phyloP scores from a whole-genome alignment of 495 filamentous ascomycete species.

The Glutinoglossum americanum region DNA sequence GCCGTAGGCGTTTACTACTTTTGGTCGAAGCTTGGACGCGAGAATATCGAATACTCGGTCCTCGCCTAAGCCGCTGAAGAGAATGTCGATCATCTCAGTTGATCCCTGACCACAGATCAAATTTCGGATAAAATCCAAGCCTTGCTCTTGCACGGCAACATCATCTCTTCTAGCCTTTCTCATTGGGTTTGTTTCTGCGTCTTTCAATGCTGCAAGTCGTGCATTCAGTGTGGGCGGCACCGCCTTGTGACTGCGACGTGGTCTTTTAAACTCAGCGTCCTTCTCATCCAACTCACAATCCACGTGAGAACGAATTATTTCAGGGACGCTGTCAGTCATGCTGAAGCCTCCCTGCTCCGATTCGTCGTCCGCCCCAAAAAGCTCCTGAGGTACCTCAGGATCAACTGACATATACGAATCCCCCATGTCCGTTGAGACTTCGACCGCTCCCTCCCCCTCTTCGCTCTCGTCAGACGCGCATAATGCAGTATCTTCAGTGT shows the following conservation, averaged over 20 bases:
- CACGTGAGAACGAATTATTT: not conserved
- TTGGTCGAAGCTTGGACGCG: conserved; percentile 35
- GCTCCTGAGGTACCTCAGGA: not conserved
- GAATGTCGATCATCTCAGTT: conserved; percentile 58
- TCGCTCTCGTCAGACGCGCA: conserved; percentile 9
- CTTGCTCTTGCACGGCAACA: conserved; percentile 73
- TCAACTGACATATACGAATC: not conserved
- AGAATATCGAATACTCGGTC: conserved; percentile 56
- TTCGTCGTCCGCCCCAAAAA: not conserved
- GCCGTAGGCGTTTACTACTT: not conserved
- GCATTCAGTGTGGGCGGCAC: not conserved
- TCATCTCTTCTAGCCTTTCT: conserved; percentile 54
- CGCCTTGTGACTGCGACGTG: not conserved
- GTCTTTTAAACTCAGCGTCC: not conserved
- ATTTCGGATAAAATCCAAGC: conserved; percentile 70
- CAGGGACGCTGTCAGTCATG: not conserved
- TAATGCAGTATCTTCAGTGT: conserved; percentile 17
- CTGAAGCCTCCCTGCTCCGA: not conserved
- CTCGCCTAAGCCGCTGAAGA: conserved; percentile 58
- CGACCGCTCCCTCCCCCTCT: conserved; percentile 8
- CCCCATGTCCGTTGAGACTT: not conserved
- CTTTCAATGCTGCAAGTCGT: conserved; percentile 26
- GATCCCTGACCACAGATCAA: conserved; percentile 49
- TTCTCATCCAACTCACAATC: not conserved
- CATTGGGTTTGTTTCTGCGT: conserved; percentile 30